Evolutionary conservation across 257 asterid genomes (phyloP), one percentile per base, ranked within the genome.

Genomic region (Gentiana macrophylla): DNA sequence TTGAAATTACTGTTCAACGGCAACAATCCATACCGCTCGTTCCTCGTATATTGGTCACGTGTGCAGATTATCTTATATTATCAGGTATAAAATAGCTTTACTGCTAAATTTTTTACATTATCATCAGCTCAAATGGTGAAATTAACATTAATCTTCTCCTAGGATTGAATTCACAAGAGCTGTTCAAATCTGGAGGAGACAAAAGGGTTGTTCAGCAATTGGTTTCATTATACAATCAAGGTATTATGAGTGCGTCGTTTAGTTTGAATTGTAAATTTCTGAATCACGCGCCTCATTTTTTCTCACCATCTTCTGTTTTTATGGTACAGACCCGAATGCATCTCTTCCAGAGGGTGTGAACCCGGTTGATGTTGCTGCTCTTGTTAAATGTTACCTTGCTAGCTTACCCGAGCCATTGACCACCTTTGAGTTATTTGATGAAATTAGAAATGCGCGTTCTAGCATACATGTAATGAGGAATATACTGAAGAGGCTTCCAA

Each of bases 321-420:
- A 49, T 56, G 45, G 52, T 67, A 50, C 80, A 89, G 97, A 86
- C 43, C n/a, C 76, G 69, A 72, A 77, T 67, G 90, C 88, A 46
- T 70, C 83, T 35, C 55, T 89, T 46, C 97, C 96, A 11, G 96
- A 86, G 57, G n/a, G 83, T 49, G 68, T 72, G 34, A 72, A 67
- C 60, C 73, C 97, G 12, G 67, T 84, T 59, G 86, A 86, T 56
- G 75, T 82, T 67, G 97, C 97, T 48, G 88, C 94, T 64, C 81
- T 89, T 55, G 66, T 79, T 45, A 89, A 86, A 80, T 84, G 94
- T 59, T 89, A 86, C 55, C 79, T 89, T 65, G 91, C 97, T 62
- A 86, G 96, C 74, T 82, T 90, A 55, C 93, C 96, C 61, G 94
- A 84, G 76, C 96, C 97, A 38, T 64, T 90, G 70, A 75, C 84